phyloP scores from a whole-genome alignment of 352 stramenopile genomes.

The Pythium aristosporum region DNA sequence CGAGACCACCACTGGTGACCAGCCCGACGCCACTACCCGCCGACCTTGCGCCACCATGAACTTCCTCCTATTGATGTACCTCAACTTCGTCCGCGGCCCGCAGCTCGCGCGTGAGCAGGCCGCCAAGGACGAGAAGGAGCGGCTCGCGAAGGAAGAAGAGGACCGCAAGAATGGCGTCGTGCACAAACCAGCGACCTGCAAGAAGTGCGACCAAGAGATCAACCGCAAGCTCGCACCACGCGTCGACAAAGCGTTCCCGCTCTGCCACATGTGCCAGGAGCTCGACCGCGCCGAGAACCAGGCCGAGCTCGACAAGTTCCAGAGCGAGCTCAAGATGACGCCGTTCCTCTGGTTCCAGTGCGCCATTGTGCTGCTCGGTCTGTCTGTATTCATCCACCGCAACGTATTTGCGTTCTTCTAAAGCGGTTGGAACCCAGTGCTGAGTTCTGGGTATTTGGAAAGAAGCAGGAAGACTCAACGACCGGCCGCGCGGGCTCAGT shows the following conservation, averaged over 20 bases:
- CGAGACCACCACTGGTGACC: constrained; percentile 6
- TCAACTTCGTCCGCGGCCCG: constrained; percentile 70
- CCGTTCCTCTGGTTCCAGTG: constrained; percentile 75
- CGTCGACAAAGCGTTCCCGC: constrained; percentile 27
- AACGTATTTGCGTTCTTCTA: constrained; percentile 63
- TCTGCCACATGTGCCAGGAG: constrained; percentile 45
- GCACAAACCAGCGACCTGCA: constrained; percentile 47
- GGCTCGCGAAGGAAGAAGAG: constrained; percentile 40
- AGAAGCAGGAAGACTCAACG: neutral
- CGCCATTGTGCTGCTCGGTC: constrained; percentile 51
- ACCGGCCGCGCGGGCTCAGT: neutral
- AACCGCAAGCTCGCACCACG: constrained; percentile 37
- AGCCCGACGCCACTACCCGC: neutral
- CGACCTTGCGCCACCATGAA: constrained; percentile 43
- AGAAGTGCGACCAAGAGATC: constrained; percentile 68
- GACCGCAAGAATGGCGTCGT: constrained; percentile 56
- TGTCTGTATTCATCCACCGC: constrained; percentile 67
- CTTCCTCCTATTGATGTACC: constrained; percentile 74
- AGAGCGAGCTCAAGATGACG: constrained; percentile 37
- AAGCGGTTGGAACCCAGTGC: neutral
- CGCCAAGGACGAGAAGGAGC: constrained; percentile 55
- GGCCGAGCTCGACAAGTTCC: constrained; percentile 19
- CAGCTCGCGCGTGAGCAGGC: constrained; percentile 46
- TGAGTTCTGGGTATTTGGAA: neutral
- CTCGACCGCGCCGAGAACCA: constrained; percentile 22